Evolutionary conservation across 768 basidiomycete species (phyloP).

Genomic region (Erythrobasidium yunnanense): DNA sequence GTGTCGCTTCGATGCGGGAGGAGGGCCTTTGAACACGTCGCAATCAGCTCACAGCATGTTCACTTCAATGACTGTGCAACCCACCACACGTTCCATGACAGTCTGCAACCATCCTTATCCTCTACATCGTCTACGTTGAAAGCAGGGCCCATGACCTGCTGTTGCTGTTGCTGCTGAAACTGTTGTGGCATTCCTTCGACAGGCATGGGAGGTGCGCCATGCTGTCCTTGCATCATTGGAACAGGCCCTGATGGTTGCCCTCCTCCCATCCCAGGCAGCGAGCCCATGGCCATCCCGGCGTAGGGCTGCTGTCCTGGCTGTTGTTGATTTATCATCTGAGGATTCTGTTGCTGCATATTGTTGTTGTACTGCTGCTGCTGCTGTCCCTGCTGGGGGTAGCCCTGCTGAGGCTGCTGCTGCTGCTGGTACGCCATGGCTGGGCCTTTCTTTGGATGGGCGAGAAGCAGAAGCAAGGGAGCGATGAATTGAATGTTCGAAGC

Average conservation of each 20-base stretch:
- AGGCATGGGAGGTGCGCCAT: neutral
- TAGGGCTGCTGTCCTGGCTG: neutral
- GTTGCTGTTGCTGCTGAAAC: constrained; percentile 9
- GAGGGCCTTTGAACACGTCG: constrained; percentile 49
- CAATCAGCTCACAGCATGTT: neutral
- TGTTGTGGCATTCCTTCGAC: neutral
- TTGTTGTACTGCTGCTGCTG: neutral
- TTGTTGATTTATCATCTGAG: neutral
- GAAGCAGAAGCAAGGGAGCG: too few species aligned
- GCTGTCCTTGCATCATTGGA: neutral
- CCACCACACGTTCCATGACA: constrained; percentile 95
- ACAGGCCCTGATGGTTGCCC: neutral
- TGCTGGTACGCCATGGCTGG: constrained; percentile 19
- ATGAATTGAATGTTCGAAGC: too few species aligned
- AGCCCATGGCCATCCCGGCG: neutral
- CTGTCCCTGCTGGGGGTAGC: neutral
- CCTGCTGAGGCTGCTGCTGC: constrained; percentile 1
- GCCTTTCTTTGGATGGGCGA: too few species aligned
- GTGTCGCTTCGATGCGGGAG: constrained; percentile 91
- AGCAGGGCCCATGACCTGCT: constrained; percentile 10
- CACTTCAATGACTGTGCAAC: too few species aligned
- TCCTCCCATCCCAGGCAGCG: neutral
- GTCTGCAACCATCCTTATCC: constrained; percentile 85
- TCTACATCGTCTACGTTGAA: constrained; percentile 90
- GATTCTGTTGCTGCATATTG: neutral